Percentiles rank a stretch among this genome's conserved stretches.
Evolutionary conservation across 176 grass and related monocot genomes (phyloP).

Genomic region (Ampelocalamus luodianensis): DNA sequence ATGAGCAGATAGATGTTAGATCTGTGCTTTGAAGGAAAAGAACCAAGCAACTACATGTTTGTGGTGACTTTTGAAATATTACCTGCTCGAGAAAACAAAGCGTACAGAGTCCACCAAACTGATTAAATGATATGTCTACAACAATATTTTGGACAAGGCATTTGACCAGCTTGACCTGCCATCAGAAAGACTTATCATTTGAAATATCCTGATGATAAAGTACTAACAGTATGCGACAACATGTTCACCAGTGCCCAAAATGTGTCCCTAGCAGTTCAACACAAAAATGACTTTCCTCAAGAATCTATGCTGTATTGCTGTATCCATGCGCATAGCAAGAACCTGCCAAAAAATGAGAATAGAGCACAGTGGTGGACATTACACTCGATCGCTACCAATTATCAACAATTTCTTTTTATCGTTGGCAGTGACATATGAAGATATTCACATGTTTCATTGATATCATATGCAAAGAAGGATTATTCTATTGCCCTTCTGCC

Average conservation of each 20-base stretch:
- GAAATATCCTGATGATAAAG: conserved; percentile 3
- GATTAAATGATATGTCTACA: conserved; percentile 96
- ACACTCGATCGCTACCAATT: background rate
- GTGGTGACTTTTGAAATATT: conserved; percentile 24
- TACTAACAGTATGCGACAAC: conserved; percentile 3
- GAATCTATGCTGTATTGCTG: background rate
- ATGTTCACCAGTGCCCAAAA: conserved; percentile 5
- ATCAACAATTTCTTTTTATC: conserved; percentile 21
- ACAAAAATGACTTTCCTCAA: conserved; percentile 1
- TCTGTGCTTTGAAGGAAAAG: conserved; percentile 30
- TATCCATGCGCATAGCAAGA: conserved; percentile 6
- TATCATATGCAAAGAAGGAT: conserved; percentile 12
- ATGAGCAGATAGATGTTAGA: conserved; percentile 22
- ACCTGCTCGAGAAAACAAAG: conserved; percentile 98
- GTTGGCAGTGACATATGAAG: conserved; percentile 11
- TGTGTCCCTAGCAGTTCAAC: background rate
- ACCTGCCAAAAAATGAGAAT: background rate
- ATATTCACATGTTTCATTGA: conserved; percentile 18
- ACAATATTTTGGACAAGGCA: conserved; percentile 87
- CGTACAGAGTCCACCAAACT: conserved; percentile 80
- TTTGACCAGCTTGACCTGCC: conserved; percentile 93
- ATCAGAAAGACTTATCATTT: conserved; percentile 38
- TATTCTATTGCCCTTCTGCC: background rate
- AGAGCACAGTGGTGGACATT: background rate
- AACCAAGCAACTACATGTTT: conserved; percentile 2